Evolutionary conservation across 306 rosid genomes (phyloP).

Genomic region (Vigna mungo): DNA sequence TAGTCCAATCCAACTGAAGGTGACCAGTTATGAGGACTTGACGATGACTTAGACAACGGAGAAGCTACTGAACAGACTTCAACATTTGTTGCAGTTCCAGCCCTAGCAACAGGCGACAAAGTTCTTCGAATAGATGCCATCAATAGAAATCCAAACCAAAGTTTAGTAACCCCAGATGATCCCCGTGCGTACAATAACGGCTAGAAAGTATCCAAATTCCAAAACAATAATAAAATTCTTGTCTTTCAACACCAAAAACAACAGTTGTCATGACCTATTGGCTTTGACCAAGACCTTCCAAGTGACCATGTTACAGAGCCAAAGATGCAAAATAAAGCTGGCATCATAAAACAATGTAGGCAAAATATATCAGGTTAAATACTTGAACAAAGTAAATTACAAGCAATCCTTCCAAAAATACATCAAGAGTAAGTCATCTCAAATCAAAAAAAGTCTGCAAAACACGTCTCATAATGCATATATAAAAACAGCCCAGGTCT

Average conservation of each 20-base stretch:
- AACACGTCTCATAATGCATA: constrained; percentile 31
- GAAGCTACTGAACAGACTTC: constrained; percentile 75
- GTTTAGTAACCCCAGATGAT: constrained; percentile 28
- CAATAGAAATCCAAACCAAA: constrained; percentile 39
- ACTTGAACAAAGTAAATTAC: constrained; percentile 2
- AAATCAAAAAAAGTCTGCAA: constrained; percentile 15
- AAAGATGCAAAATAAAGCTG: constrained; percentile 44
- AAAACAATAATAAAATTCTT: constrained; percentile 21
- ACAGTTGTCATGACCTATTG: constrained; percentile 16
- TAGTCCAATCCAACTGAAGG: constrained; percentile 60
- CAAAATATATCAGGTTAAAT: constrained; percentile 31
- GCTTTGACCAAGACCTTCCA: constrained; percentile 26
- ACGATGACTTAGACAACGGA: constrained; percentile 77
- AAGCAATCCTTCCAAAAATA: constrained; percentile 16
- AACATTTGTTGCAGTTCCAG: constrained; percentile 60
- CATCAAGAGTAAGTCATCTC: neutral
- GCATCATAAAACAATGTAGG: constrained; percentile 14
- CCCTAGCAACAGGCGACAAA: constrained; percentile 75
- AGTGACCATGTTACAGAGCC: constrained; percentile 34
- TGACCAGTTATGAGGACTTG: constrained; percentile 58
- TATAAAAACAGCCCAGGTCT: constrained; percentile 2
- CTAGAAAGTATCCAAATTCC: constrained; percentile 22
- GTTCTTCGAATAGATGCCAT: constrained; percentile 93
- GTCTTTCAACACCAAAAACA: constrained; percentile 38
- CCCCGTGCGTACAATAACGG: constrained; percentile 7